Evolutionary conservation across 371 early-diverging fungal genomes (phyloP).

Genomic region (Fennellomyces sp.): DNA sequence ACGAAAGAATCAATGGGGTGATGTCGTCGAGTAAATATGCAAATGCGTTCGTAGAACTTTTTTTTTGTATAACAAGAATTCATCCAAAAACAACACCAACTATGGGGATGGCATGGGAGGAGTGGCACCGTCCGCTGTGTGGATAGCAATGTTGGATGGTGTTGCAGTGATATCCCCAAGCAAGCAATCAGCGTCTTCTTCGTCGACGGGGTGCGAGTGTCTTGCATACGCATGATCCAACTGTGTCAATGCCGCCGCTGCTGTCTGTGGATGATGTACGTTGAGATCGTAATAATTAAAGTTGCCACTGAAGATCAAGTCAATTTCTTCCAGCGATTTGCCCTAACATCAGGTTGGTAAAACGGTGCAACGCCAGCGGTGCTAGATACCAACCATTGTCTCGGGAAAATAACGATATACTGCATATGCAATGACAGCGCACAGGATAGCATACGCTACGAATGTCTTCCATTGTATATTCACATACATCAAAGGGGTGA

Average conservation of each 20-base stretch:
- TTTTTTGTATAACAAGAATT: not conserved
- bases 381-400: conserved; percentile 62
- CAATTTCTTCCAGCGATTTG: conserved; percentile 54
- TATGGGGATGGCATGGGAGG: no score
- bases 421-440: conserved; percentile 55
- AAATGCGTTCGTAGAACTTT: not conserved
- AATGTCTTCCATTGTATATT: conserved; percentile 67
- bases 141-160: not conserved
- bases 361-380: not conserved
- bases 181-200: not conserved
- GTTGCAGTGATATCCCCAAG: not conserved
- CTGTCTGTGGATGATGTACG: conserved; percentile 52
- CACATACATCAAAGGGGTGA: conserved; percentile 66
- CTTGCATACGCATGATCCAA: conserved; percentile 24
- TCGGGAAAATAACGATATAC: conserved; percentile 82
- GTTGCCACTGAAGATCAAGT: conserved; percentile 47
- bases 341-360: conserved; percentile 24
- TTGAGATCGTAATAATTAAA: conserved; percentile 46
- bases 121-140: no score
- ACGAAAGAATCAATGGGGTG: conserved; percentile 48
- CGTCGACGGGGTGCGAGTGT: not conserved
- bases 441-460: conserved; percentile 66
- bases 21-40: conserved; percentile 17
- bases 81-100: no score
- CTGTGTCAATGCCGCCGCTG: conserved; percentile 43